Conservation (phyloP, 2,329 filamentous ascomycete genomes). For the Xylariales sp. region DNA sequence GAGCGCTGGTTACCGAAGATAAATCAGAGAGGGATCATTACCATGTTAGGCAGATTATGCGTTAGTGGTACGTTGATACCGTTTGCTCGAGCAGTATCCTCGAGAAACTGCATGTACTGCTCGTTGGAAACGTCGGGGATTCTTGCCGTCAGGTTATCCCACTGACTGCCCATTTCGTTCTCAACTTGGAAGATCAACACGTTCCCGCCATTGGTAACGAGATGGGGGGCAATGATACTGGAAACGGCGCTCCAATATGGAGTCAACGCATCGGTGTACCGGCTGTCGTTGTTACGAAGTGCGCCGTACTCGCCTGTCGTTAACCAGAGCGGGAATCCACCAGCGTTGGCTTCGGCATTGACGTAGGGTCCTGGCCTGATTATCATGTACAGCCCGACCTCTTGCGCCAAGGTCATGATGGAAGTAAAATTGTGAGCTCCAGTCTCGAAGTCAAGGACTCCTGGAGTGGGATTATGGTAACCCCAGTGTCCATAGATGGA, state of each 20-base stretch:
- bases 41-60: constrained; percentile 57
- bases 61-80: constrained; percentile 56
- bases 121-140: constrained; percentile 43
- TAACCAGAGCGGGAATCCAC: constrained; percentile 58
- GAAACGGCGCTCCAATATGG: constrained; percentile 49
- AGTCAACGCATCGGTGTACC: constrained; percentile 48
- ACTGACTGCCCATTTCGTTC: constrained; percentile 47
- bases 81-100: constrained; percentile 47
- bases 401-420: constrained; percentile 48
- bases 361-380: constrained; percentile 57
- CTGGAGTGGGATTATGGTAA: constrained; percentile 31
- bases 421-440: constrained; percentile 49
- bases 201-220: constrained; percentile 53
- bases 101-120: constrained; percentile 53
- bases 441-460: constrained; percentile 42
- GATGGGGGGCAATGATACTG: constrained; percentile 44
- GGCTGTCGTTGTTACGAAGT: constrained; percentile 46
- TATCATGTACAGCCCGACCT: constrained; percentile 51
- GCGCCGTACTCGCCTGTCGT: constrained; percentile 55
- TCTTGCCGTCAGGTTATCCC: constrained; percentile 33
- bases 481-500: constrained; percentile 39
- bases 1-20: not conserved
- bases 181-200: constrained; percentile 54
- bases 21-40: constrained; percentile 2
- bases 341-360: constrained; percentile 59